Conservation (phyloP, 139 green algal genomes). For the Closterium sp. region DNA sequence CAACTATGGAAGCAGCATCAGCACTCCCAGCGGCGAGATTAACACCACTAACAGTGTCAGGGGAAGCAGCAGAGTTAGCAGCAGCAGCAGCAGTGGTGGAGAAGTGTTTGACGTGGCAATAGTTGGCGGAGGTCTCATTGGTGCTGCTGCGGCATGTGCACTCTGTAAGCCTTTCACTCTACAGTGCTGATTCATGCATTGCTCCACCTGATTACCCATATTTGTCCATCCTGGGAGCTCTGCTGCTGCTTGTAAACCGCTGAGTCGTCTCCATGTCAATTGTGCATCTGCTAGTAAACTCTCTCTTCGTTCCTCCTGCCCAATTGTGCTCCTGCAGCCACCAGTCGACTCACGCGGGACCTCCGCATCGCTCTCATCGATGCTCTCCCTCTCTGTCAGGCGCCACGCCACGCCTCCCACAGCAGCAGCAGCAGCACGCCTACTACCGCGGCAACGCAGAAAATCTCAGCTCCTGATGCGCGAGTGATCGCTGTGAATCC, state of each 20-base stretch:
- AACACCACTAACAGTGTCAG: not conserved
- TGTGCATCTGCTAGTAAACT: too few relatives aligned
- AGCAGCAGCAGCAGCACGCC: too few relatives aligned
- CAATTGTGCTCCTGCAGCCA: constrained; percentile 11
- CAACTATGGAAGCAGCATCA: not conserved
- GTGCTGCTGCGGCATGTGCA: constrained; percentile 5
- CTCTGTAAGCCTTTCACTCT: not conserved
- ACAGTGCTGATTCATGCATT: not conserved
- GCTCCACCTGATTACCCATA: not conserved
- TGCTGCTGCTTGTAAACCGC: too few relatives aligned
- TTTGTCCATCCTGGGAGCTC: not conserved
- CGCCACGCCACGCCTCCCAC: not conserved
- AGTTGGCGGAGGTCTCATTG: not conserved
- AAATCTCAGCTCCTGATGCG: too few relatives aligned
- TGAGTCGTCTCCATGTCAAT: too few relatives aligned
- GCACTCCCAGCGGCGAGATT: not conserved
- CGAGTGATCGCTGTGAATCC: too few relatives aligned
- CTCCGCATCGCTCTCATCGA: constrained; percentile 10
- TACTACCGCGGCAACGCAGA: too few relatives aligned
- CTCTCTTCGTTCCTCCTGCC: too few relatives aligned
- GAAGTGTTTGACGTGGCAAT: constrained; percentile 3
- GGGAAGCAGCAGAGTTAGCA: not conserved
- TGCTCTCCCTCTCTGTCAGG: not conserved
- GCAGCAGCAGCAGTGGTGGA: not conserved
- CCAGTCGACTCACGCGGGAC: not conserved